Conservation (phyloP, 164 flowering plant genomes). For the Magnolia officinalis region DNA sequence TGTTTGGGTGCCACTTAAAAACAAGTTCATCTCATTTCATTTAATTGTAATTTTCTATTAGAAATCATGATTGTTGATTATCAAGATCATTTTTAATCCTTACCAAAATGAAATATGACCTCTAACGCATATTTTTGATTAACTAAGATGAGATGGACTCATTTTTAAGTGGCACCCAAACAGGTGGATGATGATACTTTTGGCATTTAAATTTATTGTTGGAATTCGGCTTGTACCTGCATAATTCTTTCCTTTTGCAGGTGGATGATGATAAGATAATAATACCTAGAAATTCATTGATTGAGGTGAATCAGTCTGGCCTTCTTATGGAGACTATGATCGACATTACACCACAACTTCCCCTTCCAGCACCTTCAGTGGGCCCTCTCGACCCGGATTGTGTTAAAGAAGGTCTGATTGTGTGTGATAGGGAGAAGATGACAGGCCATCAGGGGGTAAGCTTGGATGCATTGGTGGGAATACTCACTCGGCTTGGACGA, state of each 20-base stretch:
- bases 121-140: no score
- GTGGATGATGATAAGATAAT: slow-evolving; percentile 85
- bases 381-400: slow-evolving; percentile 89
- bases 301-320: slow-evolving; percentile 98
- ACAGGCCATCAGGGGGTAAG: slow-evolving; percentile 85
- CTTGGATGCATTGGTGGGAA: slow-evolving; percentile 88
- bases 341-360: slow-evolving; percentile 86
- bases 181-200: not conserved
- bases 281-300: slow-evolving; percentile 77
- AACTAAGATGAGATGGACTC: no score
- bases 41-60: no score
- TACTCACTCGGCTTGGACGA: slow-evolving; percentile 87
- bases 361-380: slow-evolving; percentile 71
- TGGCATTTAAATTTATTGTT: not conserved
- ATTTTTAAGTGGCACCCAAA: no score
- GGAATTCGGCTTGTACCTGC: not conserved
- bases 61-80: no score
- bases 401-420: slow-evolving; percentile 75
- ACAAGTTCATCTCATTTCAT: no score
- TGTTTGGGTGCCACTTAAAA: no score
- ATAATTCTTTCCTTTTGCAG: slow-evolving; percentile 28
- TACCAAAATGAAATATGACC: no score
- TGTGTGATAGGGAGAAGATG: slow-evolving; percentile 82
- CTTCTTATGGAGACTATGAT: slow-evolving; percentile 97
- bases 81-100: no score